Evolutionary conservation across 345 rosid species (phyloP), one percentile per base, ranked within the genome.

Genomic region (Eucalyptus victrix): DNA sequence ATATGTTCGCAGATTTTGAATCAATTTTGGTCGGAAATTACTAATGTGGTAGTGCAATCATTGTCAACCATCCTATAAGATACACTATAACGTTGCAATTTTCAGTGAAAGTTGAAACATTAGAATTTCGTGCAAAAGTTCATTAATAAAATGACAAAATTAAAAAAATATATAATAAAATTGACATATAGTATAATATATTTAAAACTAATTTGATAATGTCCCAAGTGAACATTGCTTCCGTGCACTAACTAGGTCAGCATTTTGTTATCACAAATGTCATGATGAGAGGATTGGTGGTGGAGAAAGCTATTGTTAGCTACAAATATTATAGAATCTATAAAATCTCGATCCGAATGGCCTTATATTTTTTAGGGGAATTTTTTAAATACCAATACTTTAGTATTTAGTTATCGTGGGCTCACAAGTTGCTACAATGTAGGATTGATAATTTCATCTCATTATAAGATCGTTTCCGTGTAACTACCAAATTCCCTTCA

Each of bases 71-170:
- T 56, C 30, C 14, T 23, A 10, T 56, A 1, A 24, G 30, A 56
- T 26, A 56, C 6, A 24, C 2, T 0, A 0, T 56, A 3, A 56
- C 6, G 0, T 56, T 0, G 3, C 12, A 1, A 56, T 56, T 56
- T 56, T 56, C 3, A 26, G 1, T 3, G 2, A 24, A 56, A 56
- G 3, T 56, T 24, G 13, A 26, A 56, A 56, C 2, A 5, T 56
- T 56, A 1, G 1, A 56, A 56, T 56, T 56, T 56, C 1, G 1
- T 24, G 6, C 14, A 56, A 56, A 24, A 24, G 13, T 24, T 24
- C 13, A 56, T 56, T 2, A 24, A 4, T 24, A 56, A 56, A 56
- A 0, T 56, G 13, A 4, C 3, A 56, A 56, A 56, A 24, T 9
- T 10, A 8, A 23, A 21, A 23, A 23, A 10, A 2, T 9, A n/a